phyloP scores from a whole-genome alignment of 1,284 basidiomycete genomes.

The Rugosomyces carneus region DNA sequence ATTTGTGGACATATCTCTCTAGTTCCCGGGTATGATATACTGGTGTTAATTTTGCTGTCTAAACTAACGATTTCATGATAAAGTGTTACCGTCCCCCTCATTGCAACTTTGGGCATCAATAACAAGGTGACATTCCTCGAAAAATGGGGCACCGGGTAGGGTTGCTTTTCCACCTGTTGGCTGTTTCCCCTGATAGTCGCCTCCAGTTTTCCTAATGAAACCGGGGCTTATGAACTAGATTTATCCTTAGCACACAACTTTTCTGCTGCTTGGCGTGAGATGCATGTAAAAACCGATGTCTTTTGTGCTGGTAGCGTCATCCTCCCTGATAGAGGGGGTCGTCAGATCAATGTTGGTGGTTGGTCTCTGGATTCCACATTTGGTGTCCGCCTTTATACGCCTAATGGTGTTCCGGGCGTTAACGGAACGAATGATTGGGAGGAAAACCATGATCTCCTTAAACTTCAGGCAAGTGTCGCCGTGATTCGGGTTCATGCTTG shows the following conservation, averaged over 20 bases:
- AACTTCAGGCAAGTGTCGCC: constrained; percentile 38
- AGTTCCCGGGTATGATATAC: constrained; percentile 40
- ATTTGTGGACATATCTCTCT: background rate
- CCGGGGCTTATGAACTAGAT: constrained; percentile 74
- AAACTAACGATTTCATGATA: constrained; percentile 17
- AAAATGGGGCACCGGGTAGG: constrained; percentile 45
- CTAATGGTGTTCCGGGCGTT: constrained; percentile 51
- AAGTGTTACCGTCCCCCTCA: constrained; percentile 63
- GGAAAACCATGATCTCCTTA: constrained; percentile 45
- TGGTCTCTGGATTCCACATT: constrained; percentile 55
- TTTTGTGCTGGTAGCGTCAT: constrained; percentile 69
- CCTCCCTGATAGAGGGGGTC: constrained; percentile 63
- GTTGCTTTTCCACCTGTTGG: background rate
- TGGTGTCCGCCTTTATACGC: constrained; percentile 61
- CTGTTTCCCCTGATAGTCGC: background rate
- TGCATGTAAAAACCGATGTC: constrained; percentile 69
- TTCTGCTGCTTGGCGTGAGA: constrained; percentile 56
- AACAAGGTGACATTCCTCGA: constrained; percentile 74
- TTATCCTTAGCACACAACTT: constrained; percentile 50
- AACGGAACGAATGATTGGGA: constrained; percentile 67
- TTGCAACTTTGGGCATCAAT: constrained; percentile 71
- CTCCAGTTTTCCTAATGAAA: constrained; percentile 51
- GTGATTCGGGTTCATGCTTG: background rate
- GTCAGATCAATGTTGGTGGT: constrained; percentile 68
- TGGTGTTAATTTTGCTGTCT: background rate